Evolutionary conservation across 2,329 filamentous ascomycete species (phyloP), one percentile per base, ranked within the genome.

Genomic region (Magnaporthiopsis rhizophila): DNA sequence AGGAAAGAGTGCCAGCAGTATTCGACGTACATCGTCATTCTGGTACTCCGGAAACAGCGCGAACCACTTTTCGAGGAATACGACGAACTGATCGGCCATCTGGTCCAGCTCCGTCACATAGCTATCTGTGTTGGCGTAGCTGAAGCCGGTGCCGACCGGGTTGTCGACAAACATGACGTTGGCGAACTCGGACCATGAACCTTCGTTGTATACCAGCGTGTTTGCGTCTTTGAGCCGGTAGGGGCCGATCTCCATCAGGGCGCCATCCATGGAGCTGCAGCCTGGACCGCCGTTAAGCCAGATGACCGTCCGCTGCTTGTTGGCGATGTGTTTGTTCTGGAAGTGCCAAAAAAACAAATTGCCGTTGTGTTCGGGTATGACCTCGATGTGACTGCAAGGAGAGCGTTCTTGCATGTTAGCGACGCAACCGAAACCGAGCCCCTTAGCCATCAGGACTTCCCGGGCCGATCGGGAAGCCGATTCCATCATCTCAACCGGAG

Each of bases 271-370:
- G 34, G 94, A 98, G 76, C 92, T 97, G 77, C 95, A 99, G 34
- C 96, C 95, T 1, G 95, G 95, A 0, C 95, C 96, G 64, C 95
- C 96, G 74, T 99, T 99, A 65, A 99, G 79, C 95, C 96, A 99
- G 72, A 99, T 88, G 13, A 99, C 90, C 3, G 28, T 3, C 65
- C 95, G 86, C 75, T 95, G 91, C 70, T 85, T 86, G 74, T 98
- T 91, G 28, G 65, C 94, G 69, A 99, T 97, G 75, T 99, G 95
- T 69, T 91, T 86, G 74, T 98, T 98, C 74, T 97, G 87, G 74
- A 91, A 97, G 73, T 97, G 91, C 95, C 95, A 99, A 81, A 99
- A 99, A 82, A 98, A 99, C 24, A 99, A 79, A 76, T 98, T 96
- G 70, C 92, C 94, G 74, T 98, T 92, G 74, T 89, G 85, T 69